Evolutionary conservation across 2,329 filamentous ascomycete species (phyloP).

Genomic region (Microthyrium microscopicum): DNA sequence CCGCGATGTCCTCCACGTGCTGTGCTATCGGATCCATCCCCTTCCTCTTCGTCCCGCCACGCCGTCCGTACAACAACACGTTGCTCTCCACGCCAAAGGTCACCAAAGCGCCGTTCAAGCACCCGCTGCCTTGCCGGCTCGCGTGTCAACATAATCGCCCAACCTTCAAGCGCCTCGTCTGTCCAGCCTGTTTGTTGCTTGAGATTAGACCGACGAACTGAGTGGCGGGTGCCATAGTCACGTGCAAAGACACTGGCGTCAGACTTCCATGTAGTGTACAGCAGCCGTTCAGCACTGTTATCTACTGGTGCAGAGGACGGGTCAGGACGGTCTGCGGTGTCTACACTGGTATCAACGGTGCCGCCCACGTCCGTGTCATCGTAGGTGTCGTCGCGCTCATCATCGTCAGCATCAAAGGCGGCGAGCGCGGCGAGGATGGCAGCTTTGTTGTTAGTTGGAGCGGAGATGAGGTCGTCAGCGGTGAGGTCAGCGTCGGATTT

Average conservation of each 20-base stretch:
- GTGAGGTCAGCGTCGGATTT: slow-evolving; percentile 47
- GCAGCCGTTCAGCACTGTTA: slow-evolving; percentile 47
- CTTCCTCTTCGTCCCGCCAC: slow-evolving; percentile 39
- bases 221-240: slow-evolving; percentile 51
- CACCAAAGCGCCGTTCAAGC: slow-evolving; percentile 56
- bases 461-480: slow-evolving; percentile 54
- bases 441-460: slow-evolving; percentile 55
- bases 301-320: slow-evolving; percentile 39
- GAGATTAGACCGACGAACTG: slow-evolving; percentile 44
- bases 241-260: slow-evolving; percentile 52
- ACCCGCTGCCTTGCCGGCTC: slow-evolving; percentile 51
- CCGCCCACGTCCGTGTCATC: slow-evolving; percentile 85
- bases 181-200: slow-evolving; percentile 72
- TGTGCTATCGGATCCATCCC: slow-evolving; percentile 36
- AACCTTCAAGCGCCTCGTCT: slow-evolving; percentile 87
- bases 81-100: slow-evolving; percentile 50
- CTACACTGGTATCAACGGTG: slow-evolving; percentile 46
- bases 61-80: slow-evolving; percentile 46
- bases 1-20: slow-evolving; percentile 31
- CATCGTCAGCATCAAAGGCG: slow-evolving; percentile 82
- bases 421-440: slow-evolving; percentile 78
- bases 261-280: slow-evolving; percentile 57
- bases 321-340: slow-evolving; percentile 21
- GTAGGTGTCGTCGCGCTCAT: slow-evolving; percentile 94
- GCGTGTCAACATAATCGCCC: slow-evolving; percentile 70